Evolutionary conservation across 1,284 basidiomycete species (phyloP).

Genomic region (Tausonia pullulans): DNA sequence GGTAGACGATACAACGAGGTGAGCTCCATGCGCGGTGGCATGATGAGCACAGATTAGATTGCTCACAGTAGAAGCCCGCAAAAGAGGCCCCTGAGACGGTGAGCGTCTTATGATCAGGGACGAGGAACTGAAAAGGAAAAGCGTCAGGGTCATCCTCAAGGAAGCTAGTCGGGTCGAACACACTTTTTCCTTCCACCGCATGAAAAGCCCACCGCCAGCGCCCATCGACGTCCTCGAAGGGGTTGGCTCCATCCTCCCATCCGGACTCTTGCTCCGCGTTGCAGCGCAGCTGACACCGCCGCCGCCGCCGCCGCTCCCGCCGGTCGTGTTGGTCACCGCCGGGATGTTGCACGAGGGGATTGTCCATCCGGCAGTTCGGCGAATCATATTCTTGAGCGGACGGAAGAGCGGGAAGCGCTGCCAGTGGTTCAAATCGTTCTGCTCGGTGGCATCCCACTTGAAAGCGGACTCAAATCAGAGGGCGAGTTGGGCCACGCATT

Average conservation of each 20-base stretch:
- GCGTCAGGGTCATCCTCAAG: too few species aligned
- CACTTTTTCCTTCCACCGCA: neutral
- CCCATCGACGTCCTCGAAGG: too few species aligned
- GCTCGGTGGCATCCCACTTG: constrained; percentile 14
- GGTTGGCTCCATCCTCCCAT: too few species aligned
- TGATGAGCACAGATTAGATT: too few species aligned
- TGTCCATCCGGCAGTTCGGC: neutral
- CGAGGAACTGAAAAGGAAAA: neutral
- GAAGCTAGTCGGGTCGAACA: too few species aligned
- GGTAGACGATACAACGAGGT: neutral
- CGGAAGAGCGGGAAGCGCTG: constrained; percentile 15
- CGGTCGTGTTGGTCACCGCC: neutral
- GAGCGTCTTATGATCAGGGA: constrained; percentile 3
- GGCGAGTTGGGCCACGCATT: neutral
- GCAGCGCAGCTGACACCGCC: too few species aligned
- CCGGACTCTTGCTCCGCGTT: too few species aligned
- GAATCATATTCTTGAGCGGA: constrained; percentile 3
- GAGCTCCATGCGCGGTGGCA: too few species aligned
- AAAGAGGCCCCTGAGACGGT: neutral
- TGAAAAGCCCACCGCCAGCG: neutral
- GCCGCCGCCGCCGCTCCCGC: too few species aligned
- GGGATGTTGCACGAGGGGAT: constrained; percentile 3
- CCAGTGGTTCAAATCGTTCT: constrained; percentile 10
- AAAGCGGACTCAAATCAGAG: too few species aligned
- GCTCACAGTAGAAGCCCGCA: constrained; percentile 10